Conservation (phyloP, 306 rosid species). For the Castanea mollissima region DNA sequence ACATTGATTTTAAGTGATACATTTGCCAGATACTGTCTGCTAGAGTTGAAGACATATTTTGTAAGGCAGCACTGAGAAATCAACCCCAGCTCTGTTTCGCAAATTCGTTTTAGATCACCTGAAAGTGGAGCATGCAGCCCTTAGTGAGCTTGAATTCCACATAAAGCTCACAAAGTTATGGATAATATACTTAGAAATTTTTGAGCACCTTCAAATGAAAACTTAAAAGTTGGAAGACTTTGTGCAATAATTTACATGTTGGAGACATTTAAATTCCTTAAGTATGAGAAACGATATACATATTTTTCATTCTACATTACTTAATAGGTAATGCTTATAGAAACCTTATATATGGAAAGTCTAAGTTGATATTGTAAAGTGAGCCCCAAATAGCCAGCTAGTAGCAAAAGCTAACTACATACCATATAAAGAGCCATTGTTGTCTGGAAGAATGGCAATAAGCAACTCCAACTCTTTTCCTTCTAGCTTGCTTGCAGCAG, state of each 20-base stretch:
- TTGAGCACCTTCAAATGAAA: not conserved
- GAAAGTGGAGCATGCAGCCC: slow-evolving; percentile 15
- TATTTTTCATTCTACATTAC: not conserved
- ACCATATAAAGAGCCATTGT: slow-evolving; percentile 52
- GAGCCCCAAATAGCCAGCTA: not conserved
- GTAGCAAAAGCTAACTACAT: slow-evolving; percentile 10
- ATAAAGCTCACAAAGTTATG: slow-evolving; percentile 1
- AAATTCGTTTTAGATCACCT: slow-evolving; percentile 73
- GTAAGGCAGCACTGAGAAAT: slow-evolving; percentile 73
- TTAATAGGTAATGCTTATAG: not conserved
- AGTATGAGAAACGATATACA: not conserved
- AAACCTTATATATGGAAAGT: not conserved
- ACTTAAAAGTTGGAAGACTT: not conserved
- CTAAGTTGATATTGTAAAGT: not conserved
- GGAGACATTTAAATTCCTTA: not conserved
- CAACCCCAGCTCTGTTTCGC: slow-evolving; percentile 67
- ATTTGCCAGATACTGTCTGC: slow-evolving; percentile 65
- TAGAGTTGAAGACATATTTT: slow-evolving; percentile 57
- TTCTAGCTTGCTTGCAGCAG: slow-evolving; percentile 36
- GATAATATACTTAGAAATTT: not conserved
- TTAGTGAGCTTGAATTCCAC: slow-evolving; percentile 4
- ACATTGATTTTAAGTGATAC: slow-evolving; percentile 67
- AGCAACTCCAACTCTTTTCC: slow-evolving; percentile 51
- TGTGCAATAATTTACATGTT: not conserved
- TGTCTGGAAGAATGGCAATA: slow-evolving; percentile 53